phyloP scores from a whole-genome alignment of 192 early-diverging fungal species.

The Backusella tarrabulga region DNA sequence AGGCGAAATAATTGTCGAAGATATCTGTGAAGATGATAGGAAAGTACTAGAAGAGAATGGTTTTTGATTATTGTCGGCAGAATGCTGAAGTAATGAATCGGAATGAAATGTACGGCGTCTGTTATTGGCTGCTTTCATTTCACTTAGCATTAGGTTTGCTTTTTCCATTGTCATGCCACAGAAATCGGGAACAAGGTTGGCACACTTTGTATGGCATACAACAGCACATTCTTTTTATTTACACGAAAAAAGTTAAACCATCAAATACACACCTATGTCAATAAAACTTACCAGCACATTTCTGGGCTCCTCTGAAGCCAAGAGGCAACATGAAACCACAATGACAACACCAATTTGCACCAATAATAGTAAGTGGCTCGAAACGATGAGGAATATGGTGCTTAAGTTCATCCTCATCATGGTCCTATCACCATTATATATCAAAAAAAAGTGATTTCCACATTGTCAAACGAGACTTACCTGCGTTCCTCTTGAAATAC shows the following conservation, averaged over 20 bases:
- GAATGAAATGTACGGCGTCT: conserved; percentile 11
- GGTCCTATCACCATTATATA: conserved; percentile 33
- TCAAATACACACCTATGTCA: neutral
- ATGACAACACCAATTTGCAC: conserved; percentile 97
- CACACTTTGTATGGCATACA: conserved; percentile 82
- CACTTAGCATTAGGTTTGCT: conserved; percentile 82
- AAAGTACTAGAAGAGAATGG: neutral
- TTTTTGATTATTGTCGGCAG: conserved; percentile 3
- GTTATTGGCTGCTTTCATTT: conserved; percentile 66
- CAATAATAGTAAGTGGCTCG: conserved; percentile 75
- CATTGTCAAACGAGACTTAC: neutral
- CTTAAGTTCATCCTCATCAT: conserved; percentile 68
- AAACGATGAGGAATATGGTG: conserved; percentile 98
- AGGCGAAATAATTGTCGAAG: neutral
- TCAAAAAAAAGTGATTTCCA: neutral
- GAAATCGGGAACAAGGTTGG: conserved; percentile 83
- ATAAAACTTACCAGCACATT: conserved; percentile 43
- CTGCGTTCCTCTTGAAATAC: conserved; percentile 54
- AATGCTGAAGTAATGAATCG: neutral
- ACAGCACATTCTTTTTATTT: conserved; percentile 69
- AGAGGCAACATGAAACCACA: conserved; percentile 95
- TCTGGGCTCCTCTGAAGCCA: conserved; percentile 62
- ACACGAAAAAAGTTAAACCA: neutral
- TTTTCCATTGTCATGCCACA: conserved; percentile 88
- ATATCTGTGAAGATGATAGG: neutral